A percentile compares a stretch with the other conserved stretches of the same genome.
Evolutionary conservation across 2,329 filamentous ascomycete genomes (phyloP).

Genomic region (Chaetomiaceae sp.): DNA sequence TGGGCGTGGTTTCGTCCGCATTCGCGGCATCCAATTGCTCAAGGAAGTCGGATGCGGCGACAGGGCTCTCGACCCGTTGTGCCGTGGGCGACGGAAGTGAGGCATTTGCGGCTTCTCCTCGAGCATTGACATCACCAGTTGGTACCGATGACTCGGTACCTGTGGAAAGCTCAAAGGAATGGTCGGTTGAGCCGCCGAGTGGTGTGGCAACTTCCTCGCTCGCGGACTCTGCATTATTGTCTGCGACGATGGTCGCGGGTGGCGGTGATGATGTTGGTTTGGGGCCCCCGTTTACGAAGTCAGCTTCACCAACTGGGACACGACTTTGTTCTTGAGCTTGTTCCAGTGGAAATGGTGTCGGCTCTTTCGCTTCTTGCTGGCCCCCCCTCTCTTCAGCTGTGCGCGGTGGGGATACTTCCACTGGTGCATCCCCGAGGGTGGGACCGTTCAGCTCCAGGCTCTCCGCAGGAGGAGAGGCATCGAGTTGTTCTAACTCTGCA

Average conservation of each 20-base stretch:
- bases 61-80: neutral
- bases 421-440: neutral
- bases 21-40: neutral
- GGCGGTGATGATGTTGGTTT: no score
- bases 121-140: no score
- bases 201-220: no score
- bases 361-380: neutral
- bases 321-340: slow-evolving; percentile 9
- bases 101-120: neutral
- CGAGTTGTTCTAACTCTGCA: slow-evolving; percentile 33
- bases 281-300: no score
- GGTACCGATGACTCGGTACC: no score
- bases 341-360: neutral
- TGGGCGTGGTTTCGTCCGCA: slow-evolving; percentile 22
- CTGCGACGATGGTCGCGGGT: no score
- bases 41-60: neutral
- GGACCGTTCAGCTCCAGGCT: slow-evolving; percentile 9
- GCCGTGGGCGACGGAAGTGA: neutral
- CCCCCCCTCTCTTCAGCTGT: neutral
- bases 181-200: no score
- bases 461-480: slow-evolving; percentile 34
- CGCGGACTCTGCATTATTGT: no score
- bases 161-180: no score
- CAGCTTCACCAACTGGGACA: no score
- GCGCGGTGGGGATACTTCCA: neutral